These are phyloP conservation scores for Leptodontidium sp. DNA, from an alignment of 2,329 filamentous ascomycete species.

Conservation along the genomic window DNA sequence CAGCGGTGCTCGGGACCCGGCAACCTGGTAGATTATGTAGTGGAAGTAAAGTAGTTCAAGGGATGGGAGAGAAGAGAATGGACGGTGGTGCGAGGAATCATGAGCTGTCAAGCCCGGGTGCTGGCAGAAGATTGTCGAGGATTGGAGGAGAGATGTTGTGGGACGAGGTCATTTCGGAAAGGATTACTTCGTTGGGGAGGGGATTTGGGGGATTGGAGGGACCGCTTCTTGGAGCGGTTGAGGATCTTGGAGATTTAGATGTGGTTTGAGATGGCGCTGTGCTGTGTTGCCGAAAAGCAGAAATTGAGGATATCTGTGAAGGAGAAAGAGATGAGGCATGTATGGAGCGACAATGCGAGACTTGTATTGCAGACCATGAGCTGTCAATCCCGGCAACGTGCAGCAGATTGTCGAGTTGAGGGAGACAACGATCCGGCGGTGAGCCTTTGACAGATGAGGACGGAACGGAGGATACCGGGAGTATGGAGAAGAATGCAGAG, in stretches of 20 bases:
- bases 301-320: too few relatives aligned
- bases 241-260: too few relatives aligned
- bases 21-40: slow-evolving; percentile 5
- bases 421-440: background rate
- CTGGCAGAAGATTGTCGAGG: slow-evolving; percentile 7
- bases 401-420: slow-evolving; percentile 4
- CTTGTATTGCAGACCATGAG: background rate
- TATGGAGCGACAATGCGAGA: background rate
- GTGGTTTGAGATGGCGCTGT: too few relatives aligned
- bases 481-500: background rate
- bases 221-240: background rate
- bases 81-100: background rate
- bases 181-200: too few relatives aligned
- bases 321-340: background rate
- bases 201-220: background rate
- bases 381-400: slow-evolving; percentile 14
- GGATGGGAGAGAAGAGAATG: background rate
- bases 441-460: slow-evolving; percentile 2
- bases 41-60: background rate
- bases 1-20: background rate
- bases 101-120: slow-evolving; percentile 7
- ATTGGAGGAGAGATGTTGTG: background rate
- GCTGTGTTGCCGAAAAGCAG: too few relatives aligned
- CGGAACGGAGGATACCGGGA: background rate
- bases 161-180: background rate